phyloP scores from a whole-genome alignment of 2,329 filamentous ascomycete species.

The Trematosphaeria pertusa region DNA sequence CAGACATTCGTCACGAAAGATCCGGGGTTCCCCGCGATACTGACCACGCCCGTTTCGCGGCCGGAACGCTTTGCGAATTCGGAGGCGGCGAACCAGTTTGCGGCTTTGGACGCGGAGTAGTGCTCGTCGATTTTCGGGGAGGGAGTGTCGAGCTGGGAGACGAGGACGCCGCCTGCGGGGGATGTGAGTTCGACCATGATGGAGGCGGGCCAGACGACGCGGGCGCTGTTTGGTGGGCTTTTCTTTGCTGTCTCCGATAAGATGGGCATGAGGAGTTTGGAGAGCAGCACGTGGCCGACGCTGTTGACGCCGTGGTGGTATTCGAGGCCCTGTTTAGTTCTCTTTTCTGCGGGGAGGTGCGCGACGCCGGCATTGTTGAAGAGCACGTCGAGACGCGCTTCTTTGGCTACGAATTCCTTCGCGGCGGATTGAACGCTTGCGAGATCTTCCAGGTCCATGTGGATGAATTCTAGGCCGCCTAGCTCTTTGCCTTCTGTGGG shows the following conservation, averaged over 20 bases:
- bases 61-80: slow-evolving; percentile 16
- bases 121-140: slow-evolving; percentile 4
- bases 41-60: slow-evolving; percentile 17
- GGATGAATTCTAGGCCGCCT: slow-evolving; percentile 20
- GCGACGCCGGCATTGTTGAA: slow-evolving; percentile 52
- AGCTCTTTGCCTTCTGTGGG: slow-evolving; percentile 24
- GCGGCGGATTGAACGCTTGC: slow-evolving; percentile 38
- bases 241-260: slow-evolving; percentile 34
- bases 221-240: slow-evolving; percentile 28
- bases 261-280: slow-evolving; percentile 39
- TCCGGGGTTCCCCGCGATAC: slow-evolving; percentile 45
- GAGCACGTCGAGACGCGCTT: slow-evolving; percentile 49
- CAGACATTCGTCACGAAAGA: slow-evolving; percentile 43
- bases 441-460: slow-evolving; percentile 51
- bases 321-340: slow-evolving; percentile 23
- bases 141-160: slow-evolving; percentile 13
- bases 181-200: slow-evolving; percentile 12
- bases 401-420: slow-evolving; percentile 31
- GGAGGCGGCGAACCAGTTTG: slow-evolving; percentile 20
- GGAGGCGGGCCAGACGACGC: slow-evolving; percentile 42
- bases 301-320: slow-evolving; percentile 46
- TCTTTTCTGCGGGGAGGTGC: slow-evolving; percentile 8
- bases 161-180: slow-evolving; percentile 19
- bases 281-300: slow-evolving; percentile 47
- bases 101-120: slow-evolving; percentile 21